phyloP scores from a whole-genome alignment of 495 filamentous ascomycete species.

The Podospora fimiseda region DNA sequence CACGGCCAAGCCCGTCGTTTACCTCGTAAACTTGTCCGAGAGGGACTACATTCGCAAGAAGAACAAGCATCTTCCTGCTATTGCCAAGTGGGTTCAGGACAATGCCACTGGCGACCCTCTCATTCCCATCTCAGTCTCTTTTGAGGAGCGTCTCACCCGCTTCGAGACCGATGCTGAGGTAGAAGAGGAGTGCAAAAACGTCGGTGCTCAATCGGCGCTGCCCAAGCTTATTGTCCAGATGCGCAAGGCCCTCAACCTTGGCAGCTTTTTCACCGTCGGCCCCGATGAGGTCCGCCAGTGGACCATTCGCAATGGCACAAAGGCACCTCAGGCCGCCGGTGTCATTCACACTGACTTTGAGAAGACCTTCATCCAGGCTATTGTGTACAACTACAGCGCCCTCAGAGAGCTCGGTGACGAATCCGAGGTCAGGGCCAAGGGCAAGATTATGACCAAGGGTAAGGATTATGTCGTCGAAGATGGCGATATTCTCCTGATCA shows the following conservation, averaged over 20 bases:
- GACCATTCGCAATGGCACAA: slow-evolving; percentile 94
- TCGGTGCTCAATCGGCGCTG: slow-evolving; percentile 79
- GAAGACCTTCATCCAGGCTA: slow-evolving; percentile 97
- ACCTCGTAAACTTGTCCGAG: slow-evolving; percentile 94
- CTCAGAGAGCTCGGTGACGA: slow-evolving; percentile 88
- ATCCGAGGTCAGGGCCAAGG: slow-evolving; percentile 77
- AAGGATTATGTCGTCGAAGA: slow-evolving; percentile 91
- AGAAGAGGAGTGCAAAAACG: slow-evolving; percentile 81
- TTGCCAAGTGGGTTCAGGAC: slow-evolving; percentile 89
- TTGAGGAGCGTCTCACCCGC: slow-evolving; percentile 84
- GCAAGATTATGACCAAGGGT: slow-evolving; percentile 97
- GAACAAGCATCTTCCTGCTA: slow-evolving; percentile 95
- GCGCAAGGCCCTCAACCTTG: slow-evolving; percentile 82
- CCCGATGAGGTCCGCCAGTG: slow-evolving; percentile 97
- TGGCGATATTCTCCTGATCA: slow-evolving; percentile 78
- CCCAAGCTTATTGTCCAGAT: slow-evolving; percentile 94
- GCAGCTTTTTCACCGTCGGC: slow-evolving; percentile 96
- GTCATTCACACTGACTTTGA: slow-evolving; percentile 99
- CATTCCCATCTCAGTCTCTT: slow-evolving; percentile 83
- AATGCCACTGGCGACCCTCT: slow-evolving; percentile 82
- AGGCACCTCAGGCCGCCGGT: slow-evolving; percentile 93
- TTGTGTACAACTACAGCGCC: slow-evolving; percentile 78
- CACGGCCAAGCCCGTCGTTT: slow-evolving; percentile 95
- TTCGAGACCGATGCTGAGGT: slow-evolving; percentile 71
- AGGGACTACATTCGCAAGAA: slow-evolving; percentile 97